Percentiles rank a stretch among this genome's conserved stretches.
These are phyloP conservation scores for Turnera subulata DNA, from an alignment of 345 rosid genomes.

Conservation along the genomic window DNA sequence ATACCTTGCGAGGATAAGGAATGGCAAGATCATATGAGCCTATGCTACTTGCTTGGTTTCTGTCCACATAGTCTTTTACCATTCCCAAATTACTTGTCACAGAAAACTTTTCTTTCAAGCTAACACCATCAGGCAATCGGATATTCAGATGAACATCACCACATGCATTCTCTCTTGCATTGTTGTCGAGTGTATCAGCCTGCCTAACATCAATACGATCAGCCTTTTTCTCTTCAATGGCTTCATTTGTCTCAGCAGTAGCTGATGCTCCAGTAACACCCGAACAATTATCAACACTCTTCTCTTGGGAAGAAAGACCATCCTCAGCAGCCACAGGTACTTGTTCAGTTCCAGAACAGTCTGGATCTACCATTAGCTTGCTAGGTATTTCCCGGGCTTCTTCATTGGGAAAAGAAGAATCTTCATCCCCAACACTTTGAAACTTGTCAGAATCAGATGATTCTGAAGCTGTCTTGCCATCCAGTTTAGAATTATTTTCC, in stretches of 20 bases:
- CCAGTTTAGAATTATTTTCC: constrained; percentile 19
- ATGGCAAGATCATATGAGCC: constrained; percentile 70
- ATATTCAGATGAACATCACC: constrained; percentile 70
- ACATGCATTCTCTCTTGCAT: constrained; percentile 20
- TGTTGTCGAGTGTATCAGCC: constrained; percentile 10
- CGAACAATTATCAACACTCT: constrained; percentile 16
- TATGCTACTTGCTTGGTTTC: constrained; percentile 39
- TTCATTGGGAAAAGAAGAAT: constrained; percentile 20
- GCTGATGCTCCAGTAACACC: constrained; percentile 13
- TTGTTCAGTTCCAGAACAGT: constrained; percentile 22
- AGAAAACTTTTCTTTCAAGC: constrained; percentile 69
- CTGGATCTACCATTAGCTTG: constrained; percentile 22
- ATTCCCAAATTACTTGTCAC: constrained; percentile 46
- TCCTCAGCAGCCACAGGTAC: constrained; percentile 22
- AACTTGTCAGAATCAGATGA: constrained; percentile 22
- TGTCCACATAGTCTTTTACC: constrained; percentile 71
- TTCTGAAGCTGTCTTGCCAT: constrained; percentile 23
- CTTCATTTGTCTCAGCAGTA: constrained; percentile 18
- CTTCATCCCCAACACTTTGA: constrained; percentile 20
- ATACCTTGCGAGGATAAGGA: constrained; percentile 87
- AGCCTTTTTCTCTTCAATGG: constrained; percentile 21
- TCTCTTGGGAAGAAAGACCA: constrained; percentile 15
- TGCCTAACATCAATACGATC: constrained; percentile 19
- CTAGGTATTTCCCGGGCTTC: constrained; percentile 20
- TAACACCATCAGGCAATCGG: constrained; percentile 59